These are phyloP conservation scores for Penicillium hordei DNA, from an alignment of 2,329 filamentous ascomycete species.

Conservation along the genomic window DNA sequence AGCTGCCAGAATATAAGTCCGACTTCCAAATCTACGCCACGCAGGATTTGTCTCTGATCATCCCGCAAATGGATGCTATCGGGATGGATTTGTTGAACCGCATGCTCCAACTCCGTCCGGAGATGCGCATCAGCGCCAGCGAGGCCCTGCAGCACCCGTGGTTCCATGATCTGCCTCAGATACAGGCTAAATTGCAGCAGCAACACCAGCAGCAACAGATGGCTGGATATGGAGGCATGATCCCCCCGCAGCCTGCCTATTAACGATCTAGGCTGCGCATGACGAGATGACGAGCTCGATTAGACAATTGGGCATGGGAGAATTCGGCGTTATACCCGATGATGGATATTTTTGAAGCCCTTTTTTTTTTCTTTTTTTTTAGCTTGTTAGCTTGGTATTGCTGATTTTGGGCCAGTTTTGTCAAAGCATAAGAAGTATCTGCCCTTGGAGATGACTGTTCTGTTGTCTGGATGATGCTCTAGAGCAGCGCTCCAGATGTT, in stretches of 20 bases:
- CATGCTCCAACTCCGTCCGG: conserved; percentile 90
- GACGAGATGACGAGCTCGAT: conserved; percentile 30
- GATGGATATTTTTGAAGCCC: conserved; percentile 14
- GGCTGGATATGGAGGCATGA: conserved; percentile 42
- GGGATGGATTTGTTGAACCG: conserved; percentile 84
- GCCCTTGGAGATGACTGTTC: background rate
- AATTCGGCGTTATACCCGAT: conserved; percentile 34
- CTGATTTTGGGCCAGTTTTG: background rate
- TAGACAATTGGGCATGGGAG: conserved; percentile 30
- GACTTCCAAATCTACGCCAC: conserved; percentile 94
- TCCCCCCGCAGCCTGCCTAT: conserved; percentile 39
- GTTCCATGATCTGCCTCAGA: conserved; percentile 69
- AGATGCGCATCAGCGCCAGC: conserved; percentile 83
- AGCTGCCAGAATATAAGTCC: conserved; percentile 96
- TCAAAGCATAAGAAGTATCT: background rate
- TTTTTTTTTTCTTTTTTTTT: conserved; percentile 10
- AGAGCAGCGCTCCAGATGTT: background rate
- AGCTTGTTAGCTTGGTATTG: conserved; percentile 6
- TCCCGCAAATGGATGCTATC: conserved; percentile 83
- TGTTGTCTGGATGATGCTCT: background rate
- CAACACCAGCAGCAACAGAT: conserved; percentile 42
- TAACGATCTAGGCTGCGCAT: conserved; percentile 23
- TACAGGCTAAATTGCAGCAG: conserved; percentile 53
- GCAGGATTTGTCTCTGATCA: conserved; percentile 80
- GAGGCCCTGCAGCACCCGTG: conserved; percentile 88